Evolutionary conservation across 768 basidiomycete genomes (phyloP).

Genomic region (Lentinula raphanica): DNA sequence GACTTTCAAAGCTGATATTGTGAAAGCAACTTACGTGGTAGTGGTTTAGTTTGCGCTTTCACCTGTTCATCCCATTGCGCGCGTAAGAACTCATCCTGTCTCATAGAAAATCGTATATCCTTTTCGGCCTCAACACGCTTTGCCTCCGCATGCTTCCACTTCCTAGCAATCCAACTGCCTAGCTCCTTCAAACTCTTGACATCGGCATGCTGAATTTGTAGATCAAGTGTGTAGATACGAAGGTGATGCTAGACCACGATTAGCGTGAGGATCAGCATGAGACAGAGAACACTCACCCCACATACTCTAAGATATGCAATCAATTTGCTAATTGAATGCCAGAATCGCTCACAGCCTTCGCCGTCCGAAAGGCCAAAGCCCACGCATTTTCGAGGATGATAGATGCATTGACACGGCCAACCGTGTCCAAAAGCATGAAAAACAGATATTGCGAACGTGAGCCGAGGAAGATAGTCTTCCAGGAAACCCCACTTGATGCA

Average conservation of each 20-base stretch:
- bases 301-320: constrained; percentile 15
- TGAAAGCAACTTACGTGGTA: no score
- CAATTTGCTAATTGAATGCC: constrained; percentile 17
- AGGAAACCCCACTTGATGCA: constrained; percentile 22
- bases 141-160: no score
- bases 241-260: not conserved
- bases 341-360: constrained; percentile 21
- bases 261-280: not conserved
- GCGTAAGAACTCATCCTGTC: no score
- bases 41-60: no score
- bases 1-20: no score
- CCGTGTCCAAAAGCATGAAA: constrained; percentile 38
- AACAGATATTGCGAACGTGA: constrained; percentile 24
- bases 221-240: not conserved
- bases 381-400: constrained; percentile 25
- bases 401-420: constrained; percentile 32
- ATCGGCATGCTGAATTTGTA: not conserved
- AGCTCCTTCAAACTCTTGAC: no score
- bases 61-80: no score
- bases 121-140: no score
- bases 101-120: no score
- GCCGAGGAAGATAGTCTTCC: constrained; percentile 13
- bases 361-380: constrained; percentile 22
- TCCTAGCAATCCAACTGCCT: no score
- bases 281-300: constrained; percentile 9